These are phyloP conservation scores for Nasturtium officinale DNA, from an alignment of 345 rosid species.

Conservation along the genomic window DNA sequence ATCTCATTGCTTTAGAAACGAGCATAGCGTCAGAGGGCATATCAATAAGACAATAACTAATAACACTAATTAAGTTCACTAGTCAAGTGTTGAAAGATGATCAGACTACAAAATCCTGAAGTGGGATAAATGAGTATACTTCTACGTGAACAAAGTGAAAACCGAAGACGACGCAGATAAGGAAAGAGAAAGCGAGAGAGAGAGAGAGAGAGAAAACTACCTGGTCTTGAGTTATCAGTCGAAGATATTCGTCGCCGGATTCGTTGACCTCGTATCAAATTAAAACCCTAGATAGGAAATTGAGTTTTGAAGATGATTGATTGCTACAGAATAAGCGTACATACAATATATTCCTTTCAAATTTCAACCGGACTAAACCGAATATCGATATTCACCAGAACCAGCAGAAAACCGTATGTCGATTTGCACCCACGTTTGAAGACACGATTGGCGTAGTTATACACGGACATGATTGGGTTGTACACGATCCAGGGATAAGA, in stretches of 20 bases:
- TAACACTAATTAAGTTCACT: slow-evolving; percentile 14
- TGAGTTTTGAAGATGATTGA: slow-evolving; percentile 43
- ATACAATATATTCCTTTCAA: slow-evolving; percentile 5
- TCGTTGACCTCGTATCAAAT: slow-evolving; percentile 37
- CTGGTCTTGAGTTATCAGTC: slow-evolving; percentile 28
- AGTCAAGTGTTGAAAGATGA: slow-evolving; percentile 13
- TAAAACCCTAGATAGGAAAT: slow-evolving; percentile 44
- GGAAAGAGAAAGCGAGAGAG: background rate
- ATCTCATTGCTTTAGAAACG: slow-evolving; percentile 1
- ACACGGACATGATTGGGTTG: background rate
- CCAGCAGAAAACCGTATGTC: slow-evolving; percentile 18
- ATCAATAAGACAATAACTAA: background rate
- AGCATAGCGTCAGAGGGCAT: background rate
- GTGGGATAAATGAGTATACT: slow-evolving; percentile 6
- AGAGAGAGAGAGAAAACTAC: slow-evolving; percentile 9
- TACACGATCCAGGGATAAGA: too few relatives aligned
- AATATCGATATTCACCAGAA: background rate
- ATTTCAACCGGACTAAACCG: slow-evolving; percentile 38
- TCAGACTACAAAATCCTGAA: slow-evolving; percentile 17
- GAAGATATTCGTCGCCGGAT: slow-evolving; percentile 36
- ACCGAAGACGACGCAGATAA: slow-evolving; percentile 13
- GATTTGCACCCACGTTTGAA: background rate
- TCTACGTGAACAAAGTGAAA: slow-evolving; percentile 8
- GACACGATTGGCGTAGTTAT: background rate
- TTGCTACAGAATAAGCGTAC: slow-evolving; percentile 10